Conservation (phyloP, 177 flowering plant species). For the Telopea speciosissima region DNA sequence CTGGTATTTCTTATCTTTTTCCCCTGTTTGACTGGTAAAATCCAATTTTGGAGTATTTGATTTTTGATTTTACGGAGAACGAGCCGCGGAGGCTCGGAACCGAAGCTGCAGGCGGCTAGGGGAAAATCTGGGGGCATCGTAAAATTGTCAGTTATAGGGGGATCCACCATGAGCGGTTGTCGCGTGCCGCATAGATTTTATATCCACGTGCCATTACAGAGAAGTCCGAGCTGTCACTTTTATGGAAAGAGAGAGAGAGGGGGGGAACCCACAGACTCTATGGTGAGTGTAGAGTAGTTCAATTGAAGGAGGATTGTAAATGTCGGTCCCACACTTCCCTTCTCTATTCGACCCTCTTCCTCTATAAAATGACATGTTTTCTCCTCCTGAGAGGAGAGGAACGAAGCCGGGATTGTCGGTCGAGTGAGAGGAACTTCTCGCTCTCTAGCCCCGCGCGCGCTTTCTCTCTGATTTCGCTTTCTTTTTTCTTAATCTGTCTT, state of each 20-base stretch:
- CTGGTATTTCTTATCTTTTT: too few species aligned
- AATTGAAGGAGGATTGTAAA: background rate
- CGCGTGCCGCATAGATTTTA: slow-evolving; percentile 57
- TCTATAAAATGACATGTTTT: too few species aligned
- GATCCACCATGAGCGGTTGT: slow-evolving; percentile 59
- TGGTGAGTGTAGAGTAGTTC: background rate
- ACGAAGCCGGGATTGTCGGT: too few species aligned
- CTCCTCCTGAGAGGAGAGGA: too few species aligned
- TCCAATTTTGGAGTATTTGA: too few species aligned
- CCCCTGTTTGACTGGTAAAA: too few species aligned
- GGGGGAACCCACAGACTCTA: background rate
- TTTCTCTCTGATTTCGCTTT: too few species aligned
- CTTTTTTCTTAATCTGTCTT: too few species aligned
- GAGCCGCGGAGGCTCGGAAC: slow-evolving; percentile 50
- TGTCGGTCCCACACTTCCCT: slow-evolving; percentile 1
- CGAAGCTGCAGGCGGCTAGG: slow-evolving; percentile 42
- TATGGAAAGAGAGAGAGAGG: background rate
- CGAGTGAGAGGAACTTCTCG: background rate
- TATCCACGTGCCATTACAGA: slow-evolving; percentile 38
- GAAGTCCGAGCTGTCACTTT: slow-evolving; percentile 30
- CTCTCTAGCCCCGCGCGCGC: background rate
- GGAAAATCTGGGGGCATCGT: background rate
- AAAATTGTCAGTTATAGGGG: slow-evolving; percentile 11
- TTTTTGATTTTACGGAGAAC: background rate
- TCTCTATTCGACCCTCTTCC: too few species aligned